Evolutionary conservation across 257 asterid genomes (phyloP), one percentile per base, ranked within the genome.

Genomic region (Eustoma russellianum): DNA sequence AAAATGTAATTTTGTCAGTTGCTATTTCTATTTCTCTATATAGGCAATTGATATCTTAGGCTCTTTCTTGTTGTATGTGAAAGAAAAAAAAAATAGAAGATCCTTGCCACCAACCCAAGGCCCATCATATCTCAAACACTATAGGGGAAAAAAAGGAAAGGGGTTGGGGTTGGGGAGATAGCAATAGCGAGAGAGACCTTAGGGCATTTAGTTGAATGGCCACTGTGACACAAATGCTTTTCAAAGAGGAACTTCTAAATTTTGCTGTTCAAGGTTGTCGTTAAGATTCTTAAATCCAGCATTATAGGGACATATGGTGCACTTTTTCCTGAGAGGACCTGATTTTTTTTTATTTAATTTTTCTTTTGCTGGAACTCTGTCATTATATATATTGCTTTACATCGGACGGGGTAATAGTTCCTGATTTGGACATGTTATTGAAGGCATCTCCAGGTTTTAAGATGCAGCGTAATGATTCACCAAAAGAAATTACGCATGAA

Each of bases 381-480:
- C 43, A 5, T 38, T 11, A 38, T 10, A 24, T 50, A 12, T 11
- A 5, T 17, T 3, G 17, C 41, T 34, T 17, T 46, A 12, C 13
- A 40, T 33, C 33, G 6, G 15, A n/a, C 15, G 12, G 30, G 9
- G 40, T 50, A 43, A 30, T 60, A 50, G 58, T 11, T 60, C 28
- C 60, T 79, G 59, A 78, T 73, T 34, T 60, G 34, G 34, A 40
- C 33, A 52, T 65, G 49, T 44, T 60, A 59, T 60, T 60, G 63
- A 70, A 82, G 97, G 54, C 66, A 54, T 77, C 80, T 17, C 62
- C 68, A 64, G 81, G 86, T 48, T 69, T 76, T 67, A 74, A 68
- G 72, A 61, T 17, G 59, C 77, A 53, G 56, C 83, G 61, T 69
- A 74, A 60, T 46, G 74, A 69, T 30, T 60, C 70, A 62, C 48